Conservation (phyloP, 805 yeast genomes). For the Phaffomyces antillensis region DNA sequence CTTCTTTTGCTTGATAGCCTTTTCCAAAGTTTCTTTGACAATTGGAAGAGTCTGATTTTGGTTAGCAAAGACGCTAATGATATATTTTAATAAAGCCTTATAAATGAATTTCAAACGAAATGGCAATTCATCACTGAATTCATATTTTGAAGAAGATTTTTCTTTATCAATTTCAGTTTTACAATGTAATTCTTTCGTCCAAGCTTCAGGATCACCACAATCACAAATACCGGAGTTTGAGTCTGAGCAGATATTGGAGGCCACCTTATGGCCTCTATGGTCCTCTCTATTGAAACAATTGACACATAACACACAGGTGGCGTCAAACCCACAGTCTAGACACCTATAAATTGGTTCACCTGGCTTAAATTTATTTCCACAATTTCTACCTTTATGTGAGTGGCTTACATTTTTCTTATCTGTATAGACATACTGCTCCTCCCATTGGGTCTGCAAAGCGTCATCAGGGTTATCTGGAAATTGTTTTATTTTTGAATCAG, state of each 20-base stretch:
- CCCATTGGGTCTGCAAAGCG: not conserved
- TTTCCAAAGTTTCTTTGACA: slow-evolving; percentile 13
- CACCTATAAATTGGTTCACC: slow-evolving; percentile 71
- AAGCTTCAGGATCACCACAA: slow-evolving; percentile 87
- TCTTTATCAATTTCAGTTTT: slow-evolving; percentile 21
- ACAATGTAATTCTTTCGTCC: slow-evolving; percentile 47
- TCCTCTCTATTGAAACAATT: slow-evolving; percentile 66
- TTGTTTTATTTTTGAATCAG: not conserved
- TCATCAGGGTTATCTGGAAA: not conserved
- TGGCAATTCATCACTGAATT: slow-evolving; percentile 7
- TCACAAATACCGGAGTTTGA: slow-evolving; percentile 42
- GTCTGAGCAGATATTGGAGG: slow-evolving; percentile 29
- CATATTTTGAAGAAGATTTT: slow-evolving; percentile 23
- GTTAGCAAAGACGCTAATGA: slow-evolving; percentile 35
- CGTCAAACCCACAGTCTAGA: slow-evolving; percentile 69
- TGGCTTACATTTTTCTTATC: not conserved
- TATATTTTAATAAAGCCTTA: slow-evolving; percentile 32
- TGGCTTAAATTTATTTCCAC: slow-evolving; percentile 54
- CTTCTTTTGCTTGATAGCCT: not conserved
- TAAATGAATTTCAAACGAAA: slow-evolving; percentile 23
- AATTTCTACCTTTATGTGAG: slow-evolving; percentile 51
- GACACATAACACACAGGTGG: slow-evolving; percentile 70
- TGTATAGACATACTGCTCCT: not conserved
- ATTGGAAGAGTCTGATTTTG: slow-evolving; percentile 33
- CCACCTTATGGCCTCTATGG: slow-evolving; percentile 60